These are phyloP conservation scores for Yamadazyma kanchanaburiensis DNA, from an alignment of 1,139 yeast genomes.

Conservation along the genomic window DNA sequence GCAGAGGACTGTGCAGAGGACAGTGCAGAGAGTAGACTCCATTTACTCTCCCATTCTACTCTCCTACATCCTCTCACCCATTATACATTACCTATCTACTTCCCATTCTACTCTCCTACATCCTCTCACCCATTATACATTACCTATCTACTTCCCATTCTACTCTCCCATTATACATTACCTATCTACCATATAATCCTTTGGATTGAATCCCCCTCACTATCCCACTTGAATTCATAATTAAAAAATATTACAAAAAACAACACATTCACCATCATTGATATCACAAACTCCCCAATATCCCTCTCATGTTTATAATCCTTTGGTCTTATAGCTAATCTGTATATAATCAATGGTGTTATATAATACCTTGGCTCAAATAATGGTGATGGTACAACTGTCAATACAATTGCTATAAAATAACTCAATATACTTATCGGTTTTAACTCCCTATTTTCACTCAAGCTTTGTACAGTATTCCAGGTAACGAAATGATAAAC, in stretches of 20 bases:
- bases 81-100: too few species aligned
- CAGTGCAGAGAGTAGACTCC: too few species aligned
- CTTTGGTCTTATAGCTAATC: conserved; percentile 51
- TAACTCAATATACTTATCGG: conserved; percentile 43
- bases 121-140: too few species aligned
- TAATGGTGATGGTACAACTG: conserved; percentile 83
- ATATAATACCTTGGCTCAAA: conserved; percentile 93
- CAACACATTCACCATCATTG: conserved; percentile 48
- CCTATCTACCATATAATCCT: conserved; percentile 97
- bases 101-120: too few species aligned
- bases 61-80: too few species aligned
- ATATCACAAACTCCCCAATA: conserved; percentile 59
- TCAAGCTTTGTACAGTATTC: conserved; percentile 30
- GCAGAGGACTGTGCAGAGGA: too few species aligned
- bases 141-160: too few species aligned
- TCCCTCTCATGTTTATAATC: conserved; percentile 30
- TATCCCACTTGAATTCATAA: conserved; percentile 66
- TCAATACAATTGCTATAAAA: conserved; percentile 50
- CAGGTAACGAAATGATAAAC: conserved; percentile 69
- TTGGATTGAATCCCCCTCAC: conserved; percentile 56
- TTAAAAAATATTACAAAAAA: conserved; percentile 56
- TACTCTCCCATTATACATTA: too few species aligned
- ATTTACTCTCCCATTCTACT: too few species aligned
- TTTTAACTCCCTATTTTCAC: conserved; percentile 15
- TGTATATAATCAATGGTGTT: conserved; percentile 72